Evolutionary conservation across 768 basidiomycete genomes (phyloP).

Genomic region (Termitomyces sp.): DNA sequence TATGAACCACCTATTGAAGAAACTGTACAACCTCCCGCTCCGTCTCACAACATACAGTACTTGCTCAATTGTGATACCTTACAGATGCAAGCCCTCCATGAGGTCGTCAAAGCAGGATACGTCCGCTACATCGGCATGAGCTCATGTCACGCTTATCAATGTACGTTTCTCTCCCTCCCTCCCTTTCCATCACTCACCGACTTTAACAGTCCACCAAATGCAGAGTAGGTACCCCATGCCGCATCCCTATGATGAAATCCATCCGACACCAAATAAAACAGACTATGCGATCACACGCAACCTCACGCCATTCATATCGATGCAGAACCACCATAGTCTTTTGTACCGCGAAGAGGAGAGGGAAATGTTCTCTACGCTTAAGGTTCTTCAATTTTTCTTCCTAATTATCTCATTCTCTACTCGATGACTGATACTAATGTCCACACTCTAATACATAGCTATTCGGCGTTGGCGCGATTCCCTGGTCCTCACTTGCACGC

Average conservation of each 20-base stretch:
- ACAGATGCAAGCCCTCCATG: slow-evolving; percentile 65
- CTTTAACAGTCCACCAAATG: slow-evolving; percentile 48
- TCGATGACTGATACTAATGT: too few relatives aligned
- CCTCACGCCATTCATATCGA: too few relatives aligned
- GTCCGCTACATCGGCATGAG: slow-evolving; percentile 60
- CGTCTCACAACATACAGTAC: not conserved
- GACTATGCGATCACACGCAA: slow-evolving; percentile 59
- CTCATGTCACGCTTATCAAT: slow-evolving; percentile 53
- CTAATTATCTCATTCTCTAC: not conserved
- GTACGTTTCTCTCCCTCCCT: slow-evolving; percentile 24
- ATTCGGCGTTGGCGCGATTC: slow-evolving; percentile 54
- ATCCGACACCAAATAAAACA: too few relatives aligned
- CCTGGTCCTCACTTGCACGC: slow-evolving; percentile 56
- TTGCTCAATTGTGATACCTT: not conserved
- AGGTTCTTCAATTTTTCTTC: slow-evolving; percentile 23
- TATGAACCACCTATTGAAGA: slow-evolving; percentile 55
- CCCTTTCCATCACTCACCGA: not conserved
- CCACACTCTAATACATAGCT: slow-evolving; percentile 25
- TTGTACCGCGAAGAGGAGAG: slow-evolving; percentile 66
- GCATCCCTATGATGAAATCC: too few relatives aligned
- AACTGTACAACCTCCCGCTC: slow-evolving; percentile 27
- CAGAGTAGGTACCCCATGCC: slow-evolving; percentile 42
- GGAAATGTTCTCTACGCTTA: slow-evolving; percentile 59
- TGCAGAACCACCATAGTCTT: slow-evolving; percentile 59
- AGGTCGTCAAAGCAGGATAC: slow-evolving; percentile 59